These are phyloP conservation scores for Candida namnaoensis DNA, from an alignment of 805 yeast species.

Conservation along the genomic window DNA sequence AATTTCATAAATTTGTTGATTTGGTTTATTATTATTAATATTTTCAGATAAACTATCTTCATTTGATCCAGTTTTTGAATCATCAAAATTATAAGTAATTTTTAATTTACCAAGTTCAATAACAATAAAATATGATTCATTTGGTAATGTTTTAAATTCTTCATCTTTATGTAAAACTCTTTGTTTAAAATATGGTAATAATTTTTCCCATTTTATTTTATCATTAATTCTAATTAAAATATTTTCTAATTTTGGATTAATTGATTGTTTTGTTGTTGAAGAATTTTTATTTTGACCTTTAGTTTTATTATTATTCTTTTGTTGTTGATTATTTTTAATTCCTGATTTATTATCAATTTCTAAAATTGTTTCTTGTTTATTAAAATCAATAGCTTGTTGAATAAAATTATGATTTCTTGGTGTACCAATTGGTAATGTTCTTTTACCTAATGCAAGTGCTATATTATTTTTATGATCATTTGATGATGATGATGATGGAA, in stretches of 20 bases:
- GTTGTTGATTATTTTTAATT: too few relatives aligned
- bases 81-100: conserved; percentile 37
- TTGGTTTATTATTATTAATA: conserved; percentile 12
- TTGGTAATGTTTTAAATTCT: conserved; percentile 32
- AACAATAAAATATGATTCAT: conserved; percentile 35
- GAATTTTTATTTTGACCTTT: conserved; percentile 18
- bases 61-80: too few relatives aligned
- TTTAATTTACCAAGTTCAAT: conserved; percentile 50
- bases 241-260: background rate
- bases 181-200: conserved; percentile 49
- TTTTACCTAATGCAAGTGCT: too few relatives aligned
- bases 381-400: conserved; percentile 27
- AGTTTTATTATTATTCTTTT: conserved; percentile 13
- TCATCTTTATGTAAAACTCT: conserved; percentile 42
- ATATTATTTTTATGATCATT: too few relatives aligned
- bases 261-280: background rate
- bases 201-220: conserved; percentile 48
- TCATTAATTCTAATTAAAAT: conserved; percentile 14
- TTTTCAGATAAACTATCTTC: too few relatives aligned
- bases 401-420: conserved; percentile 32
- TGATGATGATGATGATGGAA: background rate
- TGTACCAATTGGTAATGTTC: conserved; percentile 19
- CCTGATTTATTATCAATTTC: conserved; percentile 9
- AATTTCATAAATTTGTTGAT: conserved; percentile 32
- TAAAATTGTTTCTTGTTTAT: conserved; percentile 19